Evolutionary conservation across 2,329 filamentous ascomycete genomes (phyloP).

Genomic region (Fusarium pilosicola): DNA sequence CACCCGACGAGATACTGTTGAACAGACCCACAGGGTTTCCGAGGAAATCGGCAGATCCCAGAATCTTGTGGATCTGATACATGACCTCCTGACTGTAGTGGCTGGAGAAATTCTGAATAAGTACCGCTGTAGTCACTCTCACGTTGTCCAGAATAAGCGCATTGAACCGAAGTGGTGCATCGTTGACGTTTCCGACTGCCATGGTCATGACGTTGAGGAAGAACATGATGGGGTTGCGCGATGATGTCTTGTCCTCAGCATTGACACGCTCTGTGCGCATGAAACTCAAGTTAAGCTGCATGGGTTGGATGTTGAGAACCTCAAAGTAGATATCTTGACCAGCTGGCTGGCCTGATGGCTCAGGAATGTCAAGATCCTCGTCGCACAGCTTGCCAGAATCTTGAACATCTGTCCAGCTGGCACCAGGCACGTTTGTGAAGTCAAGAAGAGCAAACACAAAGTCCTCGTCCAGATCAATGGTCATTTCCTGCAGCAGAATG

Average conservation of each 20-base stretch:
- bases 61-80: slow-evolving; percentile 95
- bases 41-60: slow-evolving; percentile 96
- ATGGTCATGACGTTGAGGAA: slow-evolving; percentile 98
- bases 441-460: slow-evolving; percentile 97
- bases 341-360: slow-evolving; percentile 83
- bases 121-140: slow-evolving; percentile 83
- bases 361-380: slow-evolving; percentile 88
- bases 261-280: slow-evolving; percentile 97
- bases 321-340: slow-evolving; percentile 99
- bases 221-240: slow-evolving; percentile 96
- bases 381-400: slow-evolving; percentile 89
- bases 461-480: slow-evolving; percentile 95
- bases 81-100: slow-evolving; percentile 98
- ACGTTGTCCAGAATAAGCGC: slow-evolving; percentile 95
- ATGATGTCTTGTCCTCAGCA: slow-evolving; percentile 91
- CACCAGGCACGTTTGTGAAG: slow-evolving; percentile 91
- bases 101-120: slow-evolving; percentile 86
- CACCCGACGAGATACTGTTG: slow-evolving; percentile 97
- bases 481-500: slow-evolving; percentile 95
- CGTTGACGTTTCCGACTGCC: slow-evolving; percentile 99
- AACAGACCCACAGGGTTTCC: slow-evolving; percentile 97
- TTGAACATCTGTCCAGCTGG: slow-evolving; percentile 75
- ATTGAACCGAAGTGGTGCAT: slow-evolving; percentile 93
- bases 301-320: slow-evolving; percentile 94
- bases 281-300: slow-evolving; percentile 97